Percentiles rank a stretch among this genome's conserved stretches.
phyloP scores from a whole-genome alignment of 176 grass and related monocot species.

The Hsuehochloa calcarea region DNA sequence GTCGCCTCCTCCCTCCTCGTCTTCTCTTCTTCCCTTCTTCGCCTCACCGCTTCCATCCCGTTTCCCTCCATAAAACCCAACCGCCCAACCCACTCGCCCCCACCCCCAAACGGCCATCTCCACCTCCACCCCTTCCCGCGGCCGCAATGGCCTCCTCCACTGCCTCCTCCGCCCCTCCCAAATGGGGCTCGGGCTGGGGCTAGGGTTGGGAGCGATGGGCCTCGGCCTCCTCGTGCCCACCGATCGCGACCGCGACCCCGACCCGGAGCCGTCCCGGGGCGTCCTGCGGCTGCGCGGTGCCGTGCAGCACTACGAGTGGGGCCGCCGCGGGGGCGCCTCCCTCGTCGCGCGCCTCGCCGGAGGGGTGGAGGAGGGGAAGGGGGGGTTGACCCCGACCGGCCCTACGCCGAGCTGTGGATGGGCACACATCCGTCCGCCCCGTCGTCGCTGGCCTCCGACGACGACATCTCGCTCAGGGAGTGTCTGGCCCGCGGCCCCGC shows the following conservation, averaged over 20 bases:
- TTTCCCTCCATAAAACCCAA: slow-evolving; percentile 26
- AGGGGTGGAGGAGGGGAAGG: not conserved
- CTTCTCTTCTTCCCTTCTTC: not conserved
- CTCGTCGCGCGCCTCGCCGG: slow-evolving; percentile 62
- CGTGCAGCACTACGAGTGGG: slow-evolving; percentile 95
- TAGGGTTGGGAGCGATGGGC: slow-evolving; percentile 2
- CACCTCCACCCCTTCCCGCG: not conserved
- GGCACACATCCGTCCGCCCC: slow-evolving; percentile 84
- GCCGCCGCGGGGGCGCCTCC: slow-evolving; percentile 46
- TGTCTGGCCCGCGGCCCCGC: slow-evolving; percentile 62
- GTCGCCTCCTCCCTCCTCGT: not conserved
- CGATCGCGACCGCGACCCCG: not conserved
- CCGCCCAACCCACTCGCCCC: not conserved
- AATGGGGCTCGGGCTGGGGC: slow-evolving; percentile 8
- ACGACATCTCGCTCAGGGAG: slow-evolving; percentile 44
- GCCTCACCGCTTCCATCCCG: not conserved
- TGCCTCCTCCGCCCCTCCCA: slow-evolving; percentile 24
- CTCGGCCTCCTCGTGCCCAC: slow-evolving; percentile 5
- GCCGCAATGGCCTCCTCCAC: slow-evolving; percentile 43
- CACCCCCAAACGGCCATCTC: not conserved
- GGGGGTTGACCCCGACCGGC: slow-evolving; percentile 9
- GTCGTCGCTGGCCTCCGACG: slow-evolving; percentile 36
- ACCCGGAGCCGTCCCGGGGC: not conserved
- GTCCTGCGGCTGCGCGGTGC: slow-evolving; percentile 53
- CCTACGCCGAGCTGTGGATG: slow-evolving; percentile 91